Evolutionary conservation across 2,329 filamentous ascomycete species (phyloP).

Genomic region (Geosmithia putterillii): DNA sequence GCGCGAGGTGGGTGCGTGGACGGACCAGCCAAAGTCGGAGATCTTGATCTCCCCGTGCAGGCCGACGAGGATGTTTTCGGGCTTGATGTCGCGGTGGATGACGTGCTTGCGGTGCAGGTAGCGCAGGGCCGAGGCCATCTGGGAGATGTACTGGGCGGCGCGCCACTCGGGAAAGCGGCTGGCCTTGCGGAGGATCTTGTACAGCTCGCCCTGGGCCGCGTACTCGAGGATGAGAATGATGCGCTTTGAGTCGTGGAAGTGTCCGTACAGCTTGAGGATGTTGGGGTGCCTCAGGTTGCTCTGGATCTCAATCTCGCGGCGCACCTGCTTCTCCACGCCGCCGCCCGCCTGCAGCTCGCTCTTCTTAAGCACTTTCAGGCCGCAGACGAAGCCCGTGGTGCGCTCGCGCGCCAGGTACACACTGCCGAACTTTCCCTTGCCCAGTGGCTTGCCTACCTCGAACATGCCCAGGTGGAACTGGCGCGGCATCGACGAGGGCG

Average conservation of each 20-base stretch:
- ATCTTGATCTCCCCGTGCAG: slow-evolving; percentile 98
- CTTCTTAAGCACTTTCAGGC: slow-evolving; percentile 79
- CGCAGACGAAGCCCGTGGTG: slow-evolving; percentile 70
- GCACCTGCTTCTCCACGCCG: slow-evolving; percentile 70
- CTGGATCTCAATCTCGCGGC: slow-evolving; percentile 83
- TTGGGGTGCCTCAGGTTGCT: slow-evolving; percentile 79
- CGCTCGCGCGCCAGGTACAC: slow-evolving; percentile 78
- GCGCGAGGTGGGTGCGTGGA: slow-evolving; percentile 90
- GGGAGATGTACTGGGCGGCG: slow-evolving; percentile 75
- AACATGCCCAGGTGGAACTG: slow-evolving; percentile 88
- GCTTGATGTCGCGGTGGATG: slow-evolving; percentile 96
- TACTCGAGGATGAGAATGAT: slow-evolving; percentile 84
- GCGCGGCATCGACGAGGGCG: slow-evolving; percentile 15
- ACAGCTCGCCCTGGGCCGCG: slow-evolving; percentile 74
- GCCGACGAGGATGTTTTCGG: slow-evolving; percentile 90
- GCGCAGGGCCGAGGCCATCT: slow-evolving; percentile 79
- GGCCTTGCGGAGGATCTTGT: slow-evolving; percentile 73
- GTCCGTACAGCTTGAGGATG: slow-evolving; percentile 71
- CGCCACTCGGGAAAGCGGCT: slow-evolving; percentile 76
- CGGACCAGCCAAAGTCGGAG: slow-evolving; percentile 96
- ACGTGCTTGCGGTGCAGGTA: slow-evolving; percentile 96
- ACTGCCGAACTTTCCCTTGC: slow-evolving; percentile 78
- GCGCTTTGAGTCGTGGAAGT: slow-evolving; percentile 81
- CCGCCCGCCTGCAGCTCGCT: slow-evolving; percentile 63
- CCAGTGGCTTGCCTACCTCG: slow-evolving; percentile 76